Evolutionary conservation across 2,329 filamentous ascomycete species (phyloP), one percentile per base, ranked within the genome.

Genomic region (Talaromyces funiculosus): DNA sequence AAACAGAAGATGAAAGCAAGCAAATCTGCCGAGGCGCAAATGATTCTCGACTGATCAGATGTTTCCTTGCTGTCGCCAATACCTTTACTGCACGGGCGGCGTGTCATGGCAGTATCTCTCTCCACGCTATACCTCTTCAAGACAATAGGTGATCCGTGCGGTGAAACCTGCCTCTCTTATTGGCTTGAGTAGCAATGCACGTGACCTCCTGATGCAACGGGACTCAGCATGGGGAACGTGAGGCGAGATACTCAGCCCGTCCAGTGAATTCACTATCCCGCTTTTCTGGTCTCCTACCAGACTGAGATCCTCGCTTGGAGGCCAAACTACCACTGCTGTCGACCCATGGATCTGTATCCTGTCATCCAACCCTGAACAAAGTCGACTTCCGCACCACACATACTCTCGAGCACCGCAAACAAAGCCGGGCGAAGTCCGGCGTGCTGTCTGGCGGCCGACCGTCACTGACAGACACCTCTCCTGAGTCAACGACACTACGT

Each of bases 351-450:
- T 56, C 33, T 47, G 29, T 55, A 49, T 22, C 51, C 16, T 62
- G 24, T 33, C 42, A 26, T 57, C 53, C 53, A 20, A 35, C 45
- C 31, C 40, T 26, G 35, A 18, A 40, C 14, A 22, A 33, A 53
- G 9, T 38, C 35, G 45, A 56, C 38, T 47, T 53, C 29, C 14
- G 40, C 24, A 26, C n/a, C 31, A 57, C 47, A 49, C 38, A 38
- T 40, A 37, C 37, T 33, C 45, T 35, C 35, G 26, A 45, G 8
- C 35, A 29, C 31, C 42, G 24, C 37, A 14, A 18, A n/a, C 3
- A 42, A 40, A 58, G 62, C 49, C 55, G 57, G 61, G 45, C 26
- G 57, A 61, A 37, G 62, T 61, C 58, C 59, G 59, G 59, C 59
- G 38, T 61, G 47, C 57, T 45, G 7, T 45, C 54, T 60, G 47